These are phyloP conservation scores for Vigna nakashimae DNA, from an alignment of 306 rosid genomes.

Conservation along the genomic window DNA sequence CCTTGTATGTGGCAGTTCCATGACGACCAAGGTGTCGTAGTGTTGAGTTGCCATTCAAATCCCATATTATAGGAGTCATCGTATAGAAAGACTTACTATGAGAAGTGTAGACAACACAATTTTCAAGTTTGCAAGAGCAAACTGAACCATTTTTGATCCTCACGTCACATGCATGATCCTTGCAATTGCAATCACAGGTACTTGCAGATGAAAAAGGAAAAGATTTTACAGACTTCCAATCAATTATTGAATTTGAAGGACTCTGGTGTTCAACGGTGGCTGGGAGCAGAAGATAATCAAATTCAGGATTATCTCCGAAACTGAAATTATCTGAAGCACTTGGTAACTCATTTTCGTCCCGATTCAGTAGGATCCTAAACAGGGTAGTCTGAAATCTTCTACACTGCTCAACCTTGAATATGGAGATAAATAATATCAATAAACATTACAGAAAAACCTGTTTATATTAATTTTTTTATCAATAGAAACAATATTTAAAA, in stretches of 20 bases:
- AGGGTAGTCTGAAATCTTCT: conserved; percentile 65
- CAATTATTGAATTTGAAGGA: conserved; percentile 41
- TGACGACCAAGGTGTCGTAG: conserved; percentile 24
- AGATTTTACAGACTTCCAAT: conserved; percentile 56
- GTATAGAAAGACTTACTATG: conserved; percentile 57
- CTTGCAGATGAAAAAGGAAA: conserved; percentile 38
- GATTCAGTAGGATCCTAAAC: conserved; percentile 50
- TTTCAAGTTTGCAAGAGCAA: conserved; percentile 65
- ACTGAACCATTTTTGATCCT: conserved; percentile 53
- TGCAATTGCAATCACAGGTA: conserved; percentile 3
- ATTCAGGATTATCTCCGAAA: conserved; percentile 47
- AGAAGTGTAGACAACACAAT: conserved; percentile 68
- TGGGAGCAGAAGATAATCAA: conserved; percentile 81
- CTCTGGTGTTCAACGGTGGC: conserved; percentile 42
- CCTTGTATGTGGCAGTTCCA: conserved; percentile 52
- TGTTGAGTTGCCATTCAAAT: conserved; percentile 64
- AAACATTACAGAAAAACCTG: too few species aligned
- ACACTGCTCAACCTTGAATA: conserved; percentile 48
- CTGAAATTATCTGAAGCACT: conserved; percentile 41
- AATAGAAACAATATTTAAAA: too few species aligned
- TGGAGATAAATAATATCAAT: not conserved
- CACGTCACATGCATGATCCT: conserved; percentile 33
- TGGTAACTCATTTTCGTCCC: conserved; percentile 23
- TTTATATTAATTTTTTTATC: too few species aligned
- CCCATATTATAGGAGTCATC: conserved; percentile 36